These are phyloP conservation scores for Ogataea corticis DNA, from an alignment of 805 yeast species.

Conservation along the genomic window DNA sequence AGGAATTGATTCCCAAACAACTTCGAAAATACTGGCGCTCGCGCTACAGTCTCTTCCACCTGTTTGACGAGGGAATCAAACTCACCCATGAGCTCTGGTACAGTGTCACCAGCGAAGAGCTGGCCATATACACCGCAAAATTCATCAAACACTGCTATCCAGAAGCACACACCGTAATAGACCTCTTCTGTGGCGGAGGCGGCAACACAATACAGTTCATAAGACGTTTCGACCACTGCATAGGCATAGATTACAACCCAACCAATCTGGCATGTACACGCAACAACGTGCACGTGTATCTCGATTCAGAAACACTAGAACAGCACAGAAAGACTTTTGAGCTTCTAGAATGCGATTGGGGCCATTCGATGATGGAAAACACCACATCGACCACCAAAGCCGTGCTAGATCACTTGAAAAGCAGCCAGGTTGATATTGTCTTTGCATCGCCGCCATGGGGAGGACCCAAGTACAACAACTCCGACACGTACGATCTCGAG, in stretches of 20 bases:
- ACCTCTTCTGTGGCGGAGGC: conserved; percentile 85
- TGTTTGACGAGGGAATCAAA: conserved; percentile 65
- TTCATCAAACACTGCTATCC: conserved; percentile 54
- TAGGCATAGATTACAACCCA: conserved; percentile 62
- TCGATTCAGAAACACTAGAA: conserved; percentile 37
- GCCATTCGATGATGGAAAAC: conserved; percentile 12
- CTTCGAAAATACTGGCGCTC: conserved; percentile 60
- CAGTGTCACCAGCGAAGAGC: conserved; percentile 81
- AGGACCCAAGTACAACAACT: conserved; percentile 60
- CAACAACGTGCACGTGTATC: conserved; percentile 65
- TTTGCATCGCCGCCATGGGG: conserved; percentile 93
- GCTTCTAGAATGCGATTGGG: conserved; percentile 19
- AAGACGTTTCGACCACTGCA: conserved; percentile 50
- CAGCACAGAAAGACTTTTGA: conserved; percentile 54
- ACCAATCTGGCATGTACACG: conserved; percentile 64
- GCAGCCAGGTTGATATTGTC: conserved; percentile 45
- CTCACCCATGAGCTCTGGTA: conserved; percentile 79
- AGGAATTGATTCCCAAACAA: conserved; percentile 33
- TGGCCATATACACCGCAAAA: conserved; percentile 62
- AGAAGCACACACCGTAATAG: conserved; percentile 49
- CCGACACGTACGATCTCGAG: conserved; percentile 45
- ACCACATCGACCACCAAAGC: conserved; percentile 13
- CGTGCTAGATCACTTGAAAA: conserved; percentile 9
- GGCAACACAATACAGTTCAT: conserved; percentile 84
- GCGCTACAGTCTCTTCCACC: conserved; percentile 60